Base-by-base conservation (phyloP, 176 grass and related monocot species). In the Oryza meyeriana region DNA sequence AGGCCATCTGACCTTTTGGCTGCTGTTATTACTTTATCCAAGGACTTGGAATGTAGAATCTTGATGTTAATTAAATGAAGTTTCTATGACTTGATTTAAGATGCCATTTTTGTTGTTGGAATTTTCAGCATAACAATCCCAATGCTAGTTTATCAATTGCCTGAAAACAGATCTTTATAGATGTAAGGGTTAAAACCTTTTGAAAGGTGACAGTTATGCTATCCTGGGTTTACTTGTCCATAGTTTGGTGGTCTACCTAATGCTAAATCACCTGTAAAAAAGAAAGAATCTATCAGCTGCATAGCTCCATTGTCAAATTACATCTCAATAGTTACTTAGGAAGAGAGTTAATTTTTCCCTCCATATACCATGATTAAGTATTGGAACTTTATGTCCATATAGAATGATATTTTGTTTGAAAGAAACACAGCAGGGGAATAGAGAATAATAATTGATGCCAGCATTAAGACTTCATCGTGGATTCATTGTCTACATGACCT, bases 121-220 rank as follows among this genome's bases (percentile, higher is more conserved):
- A 17, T 59, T 74, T 72, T 73, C 75, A 38, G 28, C 71, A 74
- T 61, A 38, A 61, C 42, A 44, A 81, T 72, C 58, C 28, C 12
- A 2, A 24, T 22, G 29, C 29, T 48, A 70, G 31, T 64, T 64
- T 72, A 16, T 36, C 57, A 12, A 29, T 73, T 79, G 6, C 31
- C 28, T 78, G 50, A 64, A 45, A 8, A 68, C 1, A 48, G 47
- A 6, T 14, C 33, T 71, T 11, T 61, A 14, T 42, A 14, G 70
- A 26, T 70, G n/a, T 71, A 45, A 47, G 13, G 33, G 17, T 33
- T 69, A 42, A 2, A 78, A 59, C 48, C 35, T 40, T 81, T 17
- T 5, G 26, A 63, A 45, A 72, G 41, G 69, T 44, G 44, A 33
- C 29, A 18, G 10, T 35, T 86, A 44, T 33, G 25, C 14, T 67